Evolutionary conservation across 2,329 filamentous ascomycete genomes (phyloP).

Genomic region (Bimuria novae-zelandiae): DNA sequence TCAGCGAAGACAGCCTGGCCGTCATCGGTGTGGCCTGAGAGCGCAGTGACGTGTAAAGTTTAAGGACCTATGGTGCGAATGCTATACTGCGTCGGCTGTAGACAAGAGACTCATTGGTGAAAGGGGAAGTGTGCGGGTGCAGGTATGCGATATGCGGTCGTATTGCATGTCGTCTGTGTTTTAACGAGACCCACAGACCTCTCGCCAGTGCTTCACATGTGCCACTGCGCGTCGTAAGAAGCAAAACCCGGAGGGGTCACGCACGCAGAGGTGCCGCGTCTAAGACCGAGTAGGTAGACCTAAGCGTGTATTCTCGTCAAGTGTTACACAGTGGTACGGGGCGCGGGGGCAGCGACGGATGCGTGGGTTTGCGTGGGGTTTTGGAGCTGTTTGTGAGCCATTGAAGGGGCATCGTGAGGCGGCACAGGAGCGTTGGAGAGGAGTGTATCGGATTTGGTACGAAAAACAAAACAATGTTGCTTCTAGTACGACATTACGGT

Average conservation of each 20-base stretch:
- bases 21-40: neutral
- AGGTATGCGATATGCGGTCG: neutral
- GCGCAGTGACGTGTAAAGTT: neutral
- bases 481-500: no score
- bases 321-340: slow-evolving; percentile 11
- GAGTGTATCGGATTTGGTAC: neutral
- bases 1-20: neutral
- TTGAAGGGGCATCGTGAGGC: slow-evolving; percentile 1
- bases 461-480: neutral
- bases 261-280: neutral
- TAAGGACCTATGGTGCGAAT: neutral
- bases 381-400: slow-evolving; percentile 6
- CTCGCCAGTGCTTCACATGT: neutral
- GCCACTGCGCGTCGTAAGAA: neutral
- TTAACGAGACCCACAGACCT: neutral
- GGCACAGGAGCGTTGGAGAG: neutral
- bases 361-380: slow-evolving; percentile 1
- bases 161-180: neutral
- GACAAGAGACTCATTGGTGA: neutral
- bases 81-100: neutral
- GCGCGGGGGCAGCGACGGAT: neutral
- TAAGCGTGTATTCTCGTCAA: slow-evolving; percentile 12
- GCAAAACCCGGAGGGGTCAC: neutral
- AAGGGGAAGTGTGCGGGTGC: neutral
- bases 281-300: neutral